Evolutionary conservation across 768 basidiomycete species (phyloP), one percentile per base, ranked within the genome.

Genomic region (Chiua virens): DNA sequence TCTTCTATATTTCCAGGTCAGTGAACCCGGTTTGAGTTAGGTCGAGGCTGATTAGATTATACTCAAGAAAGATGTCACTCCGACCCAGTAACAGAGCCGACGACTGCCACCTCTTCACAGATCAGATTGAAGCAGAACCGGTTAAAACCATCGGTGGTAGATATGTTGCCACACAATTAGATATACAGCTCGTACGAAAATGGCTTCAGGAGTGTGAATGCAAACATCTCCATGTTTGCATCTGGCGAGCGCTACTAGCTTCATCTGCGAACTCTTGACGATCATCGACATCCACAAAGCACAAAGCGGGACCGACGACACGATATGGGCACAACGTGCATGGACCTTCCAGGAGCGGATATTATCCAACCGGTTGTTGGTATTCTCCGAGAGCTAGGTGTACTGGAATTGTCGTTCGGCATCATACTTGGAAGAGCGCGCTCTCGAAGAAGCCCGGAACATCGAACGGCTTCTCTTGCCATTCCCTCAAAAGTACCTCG

Each of bases 271-370:
- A 18, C 47, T 61, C 15, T 32, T 61, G 5, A 58, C 59, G 1
- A 45, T 41, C 41, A 38, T 59, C 4, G 58, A 59, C 23, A 3
- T 51, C 9, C 36, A 13, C 15, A 39, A 10, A 9, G 27, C 42
- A 5, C 11, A 22, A n/a, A 14, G 6, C 6, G 42, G 46, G 6
- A 53, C 61, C 14, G 20, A 50, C 3, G 28, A 32, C 11, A 49
- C 56, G 17, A 11, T 17, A n/a, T 56, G 58, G 52, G 57, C 48
- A n/a, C 7, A 53, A 9, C 36, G 60, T 10, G 54, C 47, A 20
- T 62, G 59, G 60, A 61, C 60, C 2, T 61, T 61, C 32, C 60
- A 61, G 35, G 60, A 61, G 7, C 60, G 60, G 9, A 18, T 52
- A 3, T 32, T 58, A 18, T 60, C 59, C 10, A 49, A 14, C 32